phyloP scores from a whole-genome alignment of 2,329 filamentous ascomycete species.

The Pestalotiopsis sp. region DNA sequence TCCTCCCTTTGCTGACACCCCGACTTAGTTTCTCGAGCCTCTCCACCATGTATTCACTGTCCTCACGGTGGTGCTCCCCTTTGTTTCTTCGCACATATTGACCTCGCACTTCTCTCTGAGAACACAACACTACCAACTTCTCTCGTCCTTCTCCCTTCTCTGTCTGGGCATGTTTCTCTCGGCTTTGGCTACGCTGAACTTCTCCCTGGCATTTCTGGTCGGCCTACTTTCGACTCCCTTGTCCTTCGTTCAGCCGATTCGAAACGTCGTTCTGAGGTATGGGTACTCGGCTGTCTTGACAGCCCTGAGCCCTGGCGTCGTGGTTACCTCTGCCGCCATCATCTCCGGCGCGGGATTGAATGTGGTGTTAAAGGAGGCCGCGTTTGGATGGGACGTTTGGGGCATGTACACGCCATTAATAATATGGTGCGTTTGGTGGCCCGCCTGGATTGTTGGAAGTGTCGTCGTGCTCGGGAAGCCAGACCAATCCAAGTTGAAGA shows the following conservation, averaged over 20 bases:
- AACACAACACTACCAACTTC: constrained; percentile 73
- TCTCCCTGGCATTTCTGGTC: constrained; percentile 84
- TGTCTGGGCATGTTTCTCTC: constrained; percentile 90
- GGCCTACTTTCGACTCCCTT: constrained; percentile 80
- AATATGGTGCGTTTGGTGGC: constrained; percentile 96
- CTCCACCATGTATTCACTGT: constrained; percentile 62
- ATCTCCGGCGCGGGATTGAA: constrained; percentile 29
- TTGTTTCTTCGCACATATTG: constrained; percentile 58
- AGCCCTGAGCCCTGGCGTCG: constrained; percentile 60
- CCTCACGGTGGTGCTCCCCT: constrained; percentile 59
- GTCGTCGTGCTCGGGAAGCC: constrained; percentile 53
- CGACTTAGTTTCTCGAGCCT: constrained; percentile 56
- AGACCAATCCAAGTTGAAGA: constrained; percentile 14
- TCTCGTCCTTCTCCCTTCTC: constrained; percentile 91
- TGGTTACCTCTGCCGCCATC: constrained; percentile 54
- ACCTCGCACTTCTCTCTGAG: constrained; percentile 56
- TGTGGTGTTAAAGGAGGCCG: constrained; percentile 69
- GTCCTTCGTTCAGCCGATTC: constrained; percentile 67
- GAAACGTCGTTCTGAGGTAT: constrained; percentile 40
- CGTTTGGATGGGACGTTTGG: constrained; percentile 88
- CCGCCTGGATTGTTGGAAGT: constrained; percentile 77
- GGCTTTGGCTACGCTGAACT: constrained; percentile 92
- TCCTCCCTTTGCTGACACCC: background rate
- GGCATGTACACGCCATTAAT: constrained; percentile 88
- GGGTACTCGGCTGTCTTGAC: constrained; percentile 57